Evolutionary conservation across 1,139 yeast genomes (phyloP).

Genomic region (Martiniozyma asiatica): DNA sequence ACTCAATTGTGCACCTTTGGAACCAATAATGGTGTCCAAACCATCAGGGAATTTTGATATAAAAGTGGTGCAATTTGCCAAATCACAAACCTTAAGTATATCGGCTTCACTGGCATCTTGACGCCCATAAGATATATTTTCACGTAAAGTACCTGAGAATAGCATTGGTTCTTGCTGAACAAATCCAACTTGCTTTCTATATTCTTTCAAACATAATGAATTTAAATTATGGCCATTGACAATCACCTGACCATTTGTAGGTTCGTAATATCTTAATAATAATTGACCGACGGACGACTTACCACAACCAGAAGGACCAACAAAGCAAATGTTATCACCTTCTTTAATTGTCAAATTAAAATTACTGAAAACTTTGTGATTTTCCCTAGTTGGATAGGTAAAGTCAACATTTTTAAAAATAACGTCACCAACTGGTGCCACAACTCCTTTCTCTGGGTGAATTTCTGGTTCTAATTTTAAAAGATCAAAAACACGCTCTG

Average conservation of each 20-base stretch:
- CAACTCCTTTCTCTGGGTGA: slow-evolving; percentile 30
- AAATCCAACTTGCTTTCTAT: slow-evolving; percentile 63
- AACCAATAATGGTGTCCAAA: slow-evolving; percentile 74
- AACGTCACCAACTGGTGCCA: slow-evolving; percentile 35
- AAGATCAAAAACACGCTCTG: slow-evolving; percentile 44
- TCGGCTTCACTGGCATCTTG: slow-evolving; percentile 49
- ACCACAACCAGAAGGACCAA: slow-evolving; percentile 97
- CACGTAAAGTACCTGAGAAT: slow-evolving; percentile 79
- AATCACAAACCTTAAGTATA: slow-evolving; percentile 56
- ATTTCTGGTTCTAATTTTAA: slow-evolving; percentile 37
- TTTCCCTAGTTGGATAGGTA: slow-evolving; percentile 79
- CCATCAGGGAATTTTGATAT: slow-evolving; percentile 71
- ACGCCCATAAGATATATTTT: slow-evolving; percentile 73
- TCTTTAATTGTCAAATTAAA: slow-evolving; percentile 56
- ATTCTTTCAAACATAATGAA: slow-evolving; percentile 57
- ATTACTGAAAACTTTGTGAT: slow-evolving; percentile 52
- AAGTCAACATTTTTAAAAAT: slow-evolving; percentile 58
- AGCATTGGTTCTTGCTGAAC: slow-evolving; percentile 91
- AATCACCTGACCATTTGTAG: slow-evolving; percentile 48
- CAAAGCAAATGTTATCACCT: slow-evolving; percentile 86
- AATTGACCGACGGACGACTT: slow-evolving; percentile 82
- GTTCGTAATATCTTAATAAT: slow-evolving; percentile 72
- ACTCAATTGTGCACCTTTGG: slow-evolving; percentile 76
- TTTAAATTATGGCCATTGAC: slow-evolving; percentile 63
- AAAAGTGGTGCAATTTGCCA: slow-evolving; percentile 70